Evolutionary conservation across 2,329 filamentous ascomycete genomes (phyloP), one percentile per base, ranked within the genome.

Genomic region (Colletotrichum nymphaeae): DNA sequence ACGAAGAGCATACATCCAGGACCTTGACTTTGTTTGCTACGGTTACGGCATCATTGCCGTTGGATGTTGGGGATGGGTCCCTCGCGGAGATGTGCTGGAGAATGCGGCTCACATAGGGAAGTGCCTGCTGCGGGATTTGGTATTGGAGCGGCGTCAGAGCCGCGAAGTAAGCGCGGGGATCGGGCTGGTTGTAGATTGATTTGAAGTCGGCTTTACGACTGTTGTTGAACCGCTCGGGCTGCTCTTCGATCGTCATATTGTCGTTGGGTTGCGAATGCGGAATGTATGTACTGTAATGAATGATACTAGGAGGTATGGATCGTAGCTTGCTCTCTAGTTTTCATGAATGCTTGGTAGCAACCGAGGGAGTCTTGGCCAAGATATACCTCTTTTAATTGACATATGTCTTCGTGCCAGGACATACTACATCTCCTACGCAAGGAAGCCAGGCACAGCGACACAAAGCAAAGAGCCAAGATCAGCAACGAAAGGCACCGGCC

Each of bases 161-260:
- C 3, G 32, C 26, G 16, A 72, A 72, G 64, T 72, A 72, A 7
- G 69, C 32, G 8, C 64, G 57, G 11, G 69, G 69, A 14, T 72
- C 58, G 4, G 64, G n/a, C n/a, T 69, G 57, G 52, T 62, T 63
- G 35, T 72, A 72, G 24, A 68, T 69, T 4, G 57, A 72, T 5
- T 42, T 63, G 56, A 72, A 72, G 58, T 72, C 69, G 8, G 69
- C 69, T 35, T 69, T 72, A 26, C 57, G 64, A 4, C 16, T 62
- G 52, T 56, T 68, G 57, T 28, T 63, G 26, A 68, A 49, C 11
- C 24, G 46, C 6, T 72, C 64, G 4, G 58, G 57, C 0, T n/a
- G 46, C 37, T 72, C 65, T 63, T 68, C 64, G 42, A 60, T 55
- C 11, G 56, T 67, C 63, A 71, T 71, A 4, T 55, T 64, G 19